Percentiles rank a stretch among this genome's conserved stretches.
Evolutionary conservation across 768 basidiomycete species (phyloP).

Genomic region (Russula ochroleuca): DNA sequence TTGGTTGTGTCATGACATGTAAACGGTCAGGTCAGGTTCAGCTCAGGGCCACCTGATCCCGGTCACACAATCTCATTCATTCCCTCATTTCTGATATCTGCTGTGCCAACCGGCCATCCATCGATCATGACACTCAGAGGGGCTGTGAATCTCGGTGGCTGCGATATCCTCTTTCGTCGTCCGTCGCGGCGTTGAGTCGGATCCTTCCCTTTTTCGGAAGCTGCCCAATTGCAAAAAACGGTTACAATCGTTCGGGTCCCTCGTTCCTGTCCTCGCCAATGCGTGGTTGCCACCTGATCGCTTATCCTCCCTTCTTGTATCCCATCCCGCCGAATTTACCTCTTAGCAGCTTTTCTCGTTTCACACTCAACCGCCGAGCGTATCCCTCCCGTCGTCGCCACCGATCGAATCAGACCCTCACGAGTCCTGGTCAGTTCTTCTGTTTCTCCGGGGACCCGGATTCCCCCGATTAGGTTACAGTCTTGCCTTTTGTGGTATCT

Average conservation of each 20-base stretch:
- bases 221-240: slow-evolving; percentile 16
- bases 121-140: slow-evolving; percentile 10
- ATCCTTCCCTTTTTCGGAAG: slow-evolving; percentile 30
- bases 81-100: slow-evolving; percentile 6
- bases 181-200: slow-evolving; percentile 33
- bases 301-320: not conserved
- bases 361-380: not conserved
- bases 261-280: slow-evolving; percentile 32
- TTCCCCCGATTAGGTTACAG: slow-evolving; percentile 27
- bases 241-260: slow-evolving; percentile 13
- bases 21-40: slow-evolving; percentile 5
- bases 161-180: slow-evolving; percentile 17
- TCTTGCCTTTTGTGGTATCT: slow-evolving; percentile 22
- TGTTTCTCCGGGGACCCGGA: slow-evolving; percentile 5
- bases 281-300: slow-evolving; percentile 23
- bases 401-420: not conserved
- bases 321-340: not conserved
- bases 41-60: slow-evolving; percentile 16
- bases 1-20: slow-evolving; percentile 26
- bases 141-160: slow-evolving; percentile 22
- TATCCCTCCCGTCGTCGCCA: slow-evolving; percentile 2
- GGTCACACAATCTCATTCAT: slow-evolving; percentile 11
- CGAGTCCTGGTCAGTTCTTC: too few species aligned
- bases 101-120: slow-evolving; percentile 10
- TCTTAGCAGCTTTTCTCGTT: not conserved